phyloP scores from a whole-genome alignment of 306 rosid genomes.

The Mucuna pruriens region DNA sequence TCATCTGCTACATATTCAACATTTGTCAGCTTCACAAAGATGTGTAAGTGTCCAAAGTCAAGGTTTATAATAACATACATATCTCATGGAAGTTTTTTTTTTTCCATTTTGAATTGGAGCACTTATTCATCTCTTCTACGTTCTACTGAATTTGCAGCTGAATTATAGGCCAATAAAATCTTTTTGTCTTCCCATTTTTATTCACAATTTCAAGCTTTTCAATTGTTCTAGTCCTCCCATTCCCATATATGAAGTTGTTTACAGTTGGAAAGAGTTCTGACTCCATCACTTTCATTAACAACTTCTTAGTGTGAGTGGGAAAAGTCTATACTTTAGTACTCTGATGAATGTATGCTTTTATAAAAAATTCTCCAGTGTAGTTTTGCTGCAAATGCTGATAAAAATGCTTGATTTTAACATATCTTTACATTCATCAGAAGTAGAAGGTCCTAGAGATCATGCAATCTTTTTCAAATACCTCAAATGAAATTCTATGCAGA shows the following conservation, averaged over 20 bases:
- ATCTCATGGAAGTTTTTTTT: neutral
- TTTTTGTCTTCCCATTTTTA: conserved; percentile 14
- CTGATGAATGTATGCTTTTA: neutral
- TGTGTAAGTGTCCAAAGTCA: conserved; percentile 64
- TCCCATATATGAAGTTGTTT: neutral
- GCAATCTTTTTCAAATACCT: conserved; percentile 10
- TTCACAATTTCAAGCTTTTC: neutral
- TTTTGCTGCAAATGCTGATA: neutral
- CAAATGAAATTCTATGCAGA: conserved; percentile 12
- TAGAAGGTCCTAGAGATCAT: neutral
- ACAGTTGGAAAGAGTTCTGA: conserved; percentile 21
- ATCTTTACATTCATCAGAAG: conserved; percentile 6
- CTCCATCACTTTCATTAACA: neutral
- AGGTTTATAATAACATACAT: neutral
- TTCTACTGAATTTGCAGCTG: conserved; percentile 19
- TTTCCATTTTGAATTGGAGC: neutral
- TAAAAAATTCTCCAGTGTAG: neutral
- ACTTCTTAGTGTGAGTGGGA: neutral
- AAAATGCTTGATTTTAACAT: neutral
- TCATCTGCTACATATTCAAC: conserved; percentile 64
- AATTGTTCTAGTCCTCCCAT: conserved; percentile 10
- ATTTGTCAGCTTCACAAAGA: conserved; percentile 62
- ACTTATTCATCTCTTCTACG: conserved; percentile 12
- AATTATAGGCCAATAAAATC: conserved; percentile 9
- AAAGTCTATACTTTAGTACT: neutral